Conservation (phyloP, 345 rosid species). For the Geranium brycei region DNA sequence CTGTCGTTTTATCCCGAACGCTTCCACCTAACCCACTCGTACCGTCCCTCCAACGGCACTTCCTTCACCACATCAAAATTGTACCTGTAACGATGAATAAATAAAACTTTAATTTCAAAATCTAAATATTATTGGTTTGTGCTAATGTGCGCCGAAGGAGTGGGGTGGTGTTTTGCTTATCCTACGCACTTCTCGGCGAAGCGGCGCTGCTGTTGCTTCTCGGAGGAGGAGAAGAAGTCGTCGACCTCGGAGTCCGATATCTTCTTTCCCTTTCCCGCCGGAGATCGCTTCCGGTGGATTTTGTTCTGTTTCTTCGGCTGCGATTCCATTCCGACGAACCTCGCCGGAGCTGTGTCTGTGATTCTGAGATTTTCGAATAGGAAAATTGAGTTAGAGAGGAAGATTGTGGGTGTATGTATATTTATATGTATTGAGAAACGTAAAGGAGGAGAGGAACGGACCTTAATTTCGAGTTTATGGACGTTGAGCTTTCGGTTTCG, state of each 20-base stretch:
- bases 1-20: slow-evolving; percentile 7
- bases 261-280: neutral
- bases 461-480: neutral
- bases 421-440: neutral
- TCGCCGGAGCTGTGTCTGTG: neutral
- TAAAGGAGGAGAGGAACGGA: neutral
- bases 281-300: neutral
- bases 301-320: neutral
- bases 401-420: neutral
- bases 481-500: neutral
- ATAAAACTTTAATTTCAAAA: too few species aligned
- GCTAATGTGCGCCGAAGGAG: neutral
- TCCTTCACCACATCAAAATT: slow-evolving; percentile 39
- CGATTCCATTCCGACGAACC: neutral
- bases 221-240: neutral
- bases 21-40: slow-evolving; percentile 40
- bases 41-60: slow-evolving; percentile 37
- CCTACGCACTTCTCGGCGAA: neutral
- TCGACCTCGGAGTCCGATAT: neutral
- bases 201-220: neutral
- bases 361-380: neutral
- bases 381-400: neutral
- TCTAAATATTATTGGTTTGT: too few species aligned
- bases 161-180: neutral
- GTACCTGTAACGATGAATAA: too few species aligned